Conservation (phyloP, 345 rosid genomes). For the Eucalyptus brandiana region DNA sequence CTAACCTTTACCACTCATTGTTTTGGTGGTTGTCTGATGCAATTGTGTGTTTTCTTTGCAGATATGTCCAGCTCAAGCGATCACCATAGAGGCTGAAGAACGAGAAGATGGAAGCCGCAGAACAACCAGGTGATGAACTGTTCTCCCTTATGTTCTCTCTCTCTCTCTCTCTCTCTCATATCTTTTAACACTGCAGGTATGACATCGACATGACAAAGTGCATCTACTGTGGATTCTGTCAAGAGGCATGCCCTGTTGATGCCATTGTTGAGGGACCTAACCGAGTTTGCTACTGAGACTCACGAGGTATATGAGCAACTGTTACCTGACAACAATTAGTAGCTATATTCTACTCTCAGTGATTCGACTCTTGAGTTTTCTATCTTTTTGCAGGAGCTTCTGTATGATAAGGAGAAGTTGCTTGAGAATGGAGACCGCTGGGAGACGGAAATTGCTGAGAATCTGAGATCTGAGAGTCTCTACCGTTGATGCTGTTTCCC, state of each 20-base stretch:
- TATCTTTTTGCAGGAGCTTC: constrained; percentile 50
- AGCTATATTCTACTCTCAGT: neutral
- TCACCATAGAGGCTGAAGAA: constrained; percentile 97
- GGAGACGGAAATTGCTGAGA: constrained; percentile 98
- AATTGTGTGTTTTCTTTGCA: constrained; percentile 8
- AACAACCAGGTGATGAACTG: constrained; percentile 62
- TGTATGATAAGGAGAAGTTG: constrained; percentile 93
- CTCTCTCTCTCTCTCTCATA: neutral
- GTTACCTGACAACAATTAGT: neutral
- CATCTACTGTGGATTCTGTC: constrained; percentile 98
- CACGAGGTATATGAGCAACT: constrained; percentile 49
- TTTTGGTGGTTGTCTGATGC: neutral
- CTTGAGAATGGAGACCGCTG: constrained; percentile 95
- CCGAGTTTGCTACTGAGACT: constrained; percentile 92
- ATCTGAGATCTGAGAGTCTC: constrained; percentile 92
- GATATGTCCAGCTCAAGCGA: constrained; percentile 98
- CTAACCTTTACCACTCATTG: neutral
- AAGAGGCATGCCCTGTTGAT: constrained; percentile 99
- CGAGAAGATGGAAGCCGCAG: constrained; percentile 99
- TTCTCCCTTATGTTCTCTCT: neutral
- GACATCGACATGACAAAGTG: constrained; percentile 98
- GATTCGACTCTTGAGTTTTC: neutral
- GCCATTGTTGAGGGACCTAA: constrained; percentile 98
- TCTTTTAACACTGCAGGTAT: constrained; percentile 30
- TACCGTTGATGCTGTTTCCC: constrained; percentile 42